These are phyloP conservation scores for Erodium moschatum DNA, from an alignment of 441 rosid genomes.

Conservation along the genomic window DNA sequence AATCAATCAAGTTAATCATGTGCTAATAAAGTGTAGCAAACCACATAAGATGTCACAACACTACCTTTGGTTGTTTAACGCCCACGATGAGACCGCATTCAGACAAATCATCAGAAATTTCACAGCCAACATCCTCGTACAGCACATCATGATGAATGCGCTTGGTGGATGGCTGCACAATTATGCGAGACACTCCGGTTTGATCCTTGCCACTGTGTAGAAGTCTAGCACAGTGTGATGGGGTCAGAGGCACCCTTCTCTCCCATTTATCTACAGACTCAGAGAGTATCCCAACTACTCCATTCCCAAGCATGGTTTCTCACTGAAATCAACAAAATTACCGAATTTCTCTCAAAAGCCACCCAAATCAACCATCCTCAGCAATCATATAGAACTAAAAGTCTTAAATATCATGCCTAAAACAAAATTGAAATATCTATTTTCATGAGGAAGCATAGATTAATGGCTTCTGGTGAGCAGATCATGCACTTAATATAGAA, in stretches of 20 bases:
- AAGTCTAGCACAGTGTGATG: conserved; percentile 81
- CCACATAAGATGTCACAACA: background rate
- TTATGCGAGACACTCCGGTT: conserved; percentile 48
- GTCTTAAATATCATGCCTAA: background rate
- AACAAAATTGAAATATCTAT: background rate
- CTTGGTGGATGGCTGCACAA: conserved; percentile 46
- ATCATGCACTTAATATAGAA: background rate
- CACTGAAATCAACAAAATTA: background rate
- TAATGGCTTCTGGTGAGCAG: too few species aligned
- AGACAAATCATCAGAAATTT: conserved; percentile 40
- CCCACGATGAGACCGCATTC: conserved; percentile 45
- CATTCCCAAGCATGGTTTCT: conserved; percentile 60
- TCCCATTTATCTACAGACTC: conserved; percentile 85
- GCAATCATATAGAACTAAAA: background rate
- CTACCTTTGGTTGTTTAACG: conserved; percentile 77
- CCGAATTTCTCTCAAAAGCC: background rate
- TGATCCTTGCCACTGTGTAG: conserved; percentile 56
- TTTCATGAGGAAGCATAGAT: background rate
- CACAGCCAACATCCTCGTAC: conserved; percentile 47
- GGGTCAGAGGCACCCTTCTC: conserved; percentile 76
- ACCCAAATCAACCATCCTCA: conserved; percentile 1
- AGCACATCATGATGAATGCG: conserved; percentile 40
- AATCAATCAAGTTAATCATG: background rate
- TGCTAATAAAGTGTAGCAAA: background rate
- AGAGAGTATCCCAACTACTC: conserved; percentile 71